These are phyloP conservation scores for Wickerhamomyces sp. DNA, from an alignment of 1,139 yeast genomes.

Conservation along the genomic window DNA sequence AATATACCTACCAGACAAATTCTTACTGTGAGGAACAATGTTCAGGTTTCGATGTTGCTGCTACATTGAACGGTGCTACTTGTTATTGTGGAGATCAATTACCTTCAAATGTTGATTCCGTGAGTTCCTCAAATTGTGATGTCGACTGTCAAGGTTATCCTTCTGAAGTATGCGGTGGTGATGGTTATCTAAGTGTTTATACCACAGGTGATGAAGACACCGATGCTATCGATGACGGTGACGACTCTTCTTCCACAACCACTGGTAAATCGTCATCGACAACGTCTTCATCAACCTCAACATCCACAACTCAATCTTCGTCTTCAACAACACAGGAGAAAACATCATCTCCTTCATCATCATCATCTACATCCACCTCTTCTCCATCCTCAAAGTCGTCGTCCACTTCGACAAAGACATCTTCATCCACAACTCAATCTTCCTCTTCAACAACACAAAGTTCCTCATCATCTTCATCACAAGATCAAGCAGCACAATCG, in stretches of 20 bases:
- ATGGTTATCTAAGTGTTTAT: slow-evolving; percentile 42
- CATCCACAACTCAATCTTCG: neutral
- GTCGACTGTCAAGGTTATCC: slow-evolving; percentile 51
- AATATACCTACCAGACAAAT: slow-evolving; percentile 42
- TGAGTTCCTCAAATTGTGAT: slow-evolving; percentile 40
- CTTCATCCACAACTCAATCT: slow-evolving; percentile 2
- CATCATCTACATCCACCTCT: slow-evolving; percentile 2
- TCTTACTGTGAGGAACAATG: slow-evolving; percentile 44
- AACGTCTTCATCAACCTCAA: slow-evolving; percentile 10
- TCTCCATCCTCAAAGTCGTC: slow-evolving; percentile 3
- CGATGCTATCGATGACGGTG: slow-evolving; percentile 18
- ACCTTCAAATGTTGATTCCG: slow-evolving; percentile 22
- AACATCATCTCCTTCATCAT: neutral
- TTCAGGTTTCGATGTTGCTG: slow-evolving; percentile 41
- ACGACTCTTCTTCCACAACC: slow-evolving; percentile 21
- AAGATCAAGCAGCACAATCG: neutral
- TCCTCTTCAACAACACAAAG: slow-evolving; percentile 10
- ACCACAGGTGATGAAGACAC: slow-evolving; percentile 24
- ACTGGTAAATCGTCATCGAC: slow-evolving; percentile 27
- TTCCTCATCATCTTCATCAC: slow-evolving; percentile 7
- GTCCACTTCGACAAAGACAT: slow-evolving; percentile 1
- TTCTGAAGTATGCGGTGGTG: slow-evolving; percentile 56
- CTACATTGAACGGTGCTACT: slow-evolving; percentile 42
- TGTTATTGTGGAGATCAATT: slow-evolving; percentile 54
- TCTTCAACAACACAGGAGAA: neutral